phyloP scores from a whole-genome alignment of 208 protist genomes.

The Lotmaria passim region DNA sequence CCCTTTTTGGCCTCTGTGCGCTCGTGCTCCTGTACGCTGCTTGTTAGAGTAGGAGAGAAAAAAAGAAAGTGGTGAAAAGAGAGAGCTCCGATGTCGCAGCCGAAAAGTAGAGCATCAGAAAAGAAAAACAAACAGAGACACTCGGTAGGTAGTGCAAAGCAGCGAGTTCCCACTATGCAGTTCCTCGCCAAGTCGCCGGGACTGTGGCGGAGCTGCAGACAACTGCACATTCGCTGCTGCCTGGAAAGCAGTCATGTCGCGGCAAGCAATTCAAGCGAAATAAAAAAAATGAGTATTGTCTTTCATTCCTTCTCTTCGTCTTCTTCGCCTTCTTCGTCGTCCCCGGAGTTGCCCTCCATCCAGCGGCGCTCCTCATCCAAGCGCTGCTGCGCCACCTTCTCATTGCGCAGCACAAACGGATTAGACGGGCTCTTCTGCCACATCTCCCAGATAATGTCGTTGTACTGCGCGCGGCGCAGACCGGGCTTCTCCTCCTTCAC shows the following conservation, averaged over 20 bases:
- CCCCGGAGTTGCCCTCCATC: conserved; percentile 66
- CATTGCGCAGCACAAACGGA: conserved; percentile 86
- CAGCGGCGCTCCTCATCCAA: conserved; percentile 78
- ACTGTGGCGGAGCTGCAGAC: too few relatives aligned
- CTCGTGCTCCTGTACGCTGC: neutral
- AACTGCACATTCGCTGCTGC: too few relatives aligned
- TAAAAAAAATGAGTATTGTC: neutral
- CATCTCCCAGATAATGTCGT: conserved; percentile 88
- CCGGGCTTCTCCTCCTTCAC: conserved; percentile 80
- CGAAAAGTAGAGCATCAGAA: neutral
- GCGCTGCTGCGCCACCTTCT: conserved; percentile 58
- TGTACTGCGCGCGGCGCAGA: conserved; percentile 88
- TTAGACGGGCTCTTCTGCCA: conserved; percentile 86
- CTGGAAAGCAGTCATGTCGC: too few relatives aligned
- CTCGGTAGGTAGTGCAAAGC: neutral
- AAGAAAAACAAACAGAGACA: neutral
- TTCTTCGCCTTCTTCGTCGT: conserved; percentile 45
- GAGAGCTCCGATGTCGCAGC: too few relatives aligned
- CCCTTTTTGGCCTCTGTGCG: neutral
- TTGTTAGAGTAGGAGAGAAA: neutral
- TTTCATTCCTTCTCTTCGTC: neutral
- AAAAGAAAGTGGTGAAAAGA: neutral
- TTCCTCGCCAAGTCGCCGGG: too few relatives aligned
- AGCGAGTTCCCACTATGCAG: too few relatives aligned
- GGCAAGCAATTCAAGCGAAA: too few relatives aligned